Evolutionary conservation across 306 rosid genomes (phyloP).

Genomic region (Rosa multiflora): DNA sequence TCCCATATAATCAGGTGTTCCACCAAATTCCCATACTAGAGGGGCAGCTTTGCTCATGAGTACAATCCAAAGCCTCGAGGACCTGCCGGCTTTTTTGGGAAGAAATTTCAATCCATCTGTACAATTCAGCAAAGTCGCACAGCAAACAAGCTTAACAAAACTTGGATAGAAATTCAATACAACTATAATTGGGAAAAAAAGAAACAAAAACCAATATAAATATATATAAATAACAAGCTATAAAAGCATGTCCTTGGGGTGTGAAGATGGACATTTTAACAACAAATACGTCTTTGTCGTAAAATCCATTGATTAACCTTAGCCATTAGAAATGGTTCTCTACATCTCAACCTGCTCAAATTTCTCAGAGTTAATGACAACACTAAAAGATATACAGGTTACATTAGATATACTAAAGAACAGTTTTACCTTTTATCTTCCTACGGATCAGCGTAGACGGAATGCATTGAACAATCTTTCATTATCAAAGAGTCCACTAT

Average conservation of each 20-base stretch:
- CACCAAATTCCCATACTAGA: no score
- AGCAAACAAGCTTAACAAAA: neutral
- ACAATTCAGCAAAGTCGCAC: neutral
- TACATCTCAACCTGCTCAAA: conserved; percentile 66
- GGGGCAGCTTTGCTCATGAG: no score
- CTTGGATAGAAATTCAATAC: neutral
- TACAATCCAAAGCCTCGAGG: no score
- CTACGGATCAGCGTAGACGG: conserved; percentile 68
- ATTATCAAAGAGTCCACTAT: conserved; percentile 73
- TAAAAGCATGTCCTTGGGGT: conserved; percentile 50
- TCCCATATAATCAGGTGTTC: neutral
- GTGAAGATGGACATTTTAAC: conserved; percentile 66
- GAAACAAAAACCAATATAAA: no score
- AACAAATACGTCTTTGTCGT: conserved; percentile 78
- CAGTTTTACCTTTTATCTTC: conserved; percentile 60
- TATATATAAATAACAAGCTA: neutral
- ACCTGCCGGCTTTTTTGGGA: no score
- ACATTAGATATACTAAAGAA: neutral
- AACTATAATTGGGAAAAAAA: neutral
- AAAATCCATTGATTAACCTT: conserved; percentile 49
- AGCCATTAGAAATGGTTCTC: conserved; percentile 72
- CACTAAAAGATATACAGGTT: neutral
- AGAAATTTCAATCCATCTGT: conserved; percentile 33
- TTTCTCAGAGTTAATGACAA: neutral
- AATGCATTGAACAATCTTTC: conserved; percentile 84